Base-by-base conservation (phyloP, 805 yeast species). In the Zygotorulaspora danielsina region DNA sequence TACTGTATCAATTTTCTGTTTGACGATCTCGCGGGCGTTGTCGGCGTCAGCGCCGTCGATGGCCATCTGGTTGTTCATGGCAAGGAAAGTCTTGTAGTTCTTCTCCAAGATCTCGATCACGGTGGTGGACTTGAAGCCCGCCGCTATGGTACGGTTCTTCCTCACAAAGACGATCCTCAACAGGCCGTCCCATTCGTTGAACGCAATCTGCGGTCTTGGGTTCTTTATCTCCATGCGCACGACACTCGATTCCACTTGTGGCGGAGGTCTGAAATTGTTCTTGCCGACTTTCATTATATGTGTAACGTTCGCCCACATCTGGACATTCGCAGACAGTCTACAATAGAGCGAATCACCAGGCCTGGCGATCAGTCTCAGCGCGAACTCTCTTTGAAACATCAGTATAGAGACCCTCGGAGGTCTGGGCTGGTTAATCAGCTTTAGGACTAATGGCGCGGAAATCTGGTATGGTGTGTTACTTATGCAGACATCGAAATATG, bases 291-390 rank as follows among this genome's bases (percentile, higher is more conserved):
- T 93, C 98, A 93, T 93, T 38, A 93, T 85, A 62, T 93, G 98
- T 6, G 95, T 88, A 11, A 93, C 97, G 49, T 86, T 86, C n/a
- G 97, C 96, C 97, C 97, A 93, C 97, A 93, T 90, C 59, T 93
- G 98, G 1, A 93, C 97, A 58, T 93, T 93, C 20, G 96, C 97
- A 21, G 95, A 83, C 39, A 93, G 72, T 56, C 98, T 76, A 64
- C 96, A 88, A 68, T 90, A 93, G 27, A 93, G 70, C 1, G 86
- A 64, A 53, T 93, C 97, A n/a, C 98, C 98, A 0, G 98, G 97
- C 52, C 95, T 77, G 1, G 98, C 98, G 38, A 93, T 71, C 39
- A 93, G 69, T 55, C 97, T 81, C 66, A 93, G 64, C 2, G 98
- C 98, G 58, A 93, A 93, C 61, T 93, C 98, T 59, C 97, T 75